These are phyloP conservation scores for Cercospora berteroae DNA, from an alignment of 2,329 filamentous ascomycete species.

Conservation along the genomic window DNA sequence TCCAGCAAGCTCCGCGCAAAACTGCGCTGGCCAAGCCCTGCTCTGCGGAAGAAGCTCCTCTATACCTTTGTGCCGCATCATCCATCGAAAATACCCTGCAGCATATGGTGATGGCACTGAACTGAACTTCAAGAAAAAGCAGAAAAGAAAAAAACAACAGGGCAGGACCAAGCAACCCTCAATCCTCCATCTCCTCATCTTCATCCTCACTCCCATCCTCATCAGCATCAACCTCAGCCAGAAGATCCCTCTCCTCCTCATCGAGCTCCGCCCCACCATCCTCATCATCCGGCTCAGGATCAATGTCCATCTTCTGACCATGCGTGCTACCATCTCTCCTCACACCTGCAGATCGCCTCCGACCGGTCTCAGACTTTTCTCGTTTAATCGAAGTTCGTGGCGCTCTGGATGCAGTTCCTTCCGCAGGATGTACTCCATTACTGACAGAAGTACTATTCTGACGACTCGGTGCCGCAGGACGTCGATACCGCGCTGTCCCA, in stretches of 20 bases:
- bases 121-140: not conserved
- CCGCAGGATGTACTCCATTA: conserved; percentile 12
- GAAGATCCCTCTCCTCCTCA: conserved; percentile 40
- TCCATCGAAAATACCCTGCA: not conserved
- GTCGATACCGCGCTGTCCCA: conserved; percentile 3
- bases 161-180: not conserved
- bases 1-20: not conserved
- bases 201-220: conserved; percentile 41
- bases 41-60: not conserved
- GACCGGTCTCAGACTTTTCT: not conserved
- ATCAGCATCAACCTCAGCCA: conserved; percentile 40
- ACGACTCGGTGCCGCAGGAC: conserved; percentile 3
- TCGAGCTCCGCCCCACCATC: conserved; percentile 37
- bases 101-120: not conserved
- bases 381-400: conserved; percentile 1
- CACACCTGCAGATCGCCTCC: conserved; percentile 18
- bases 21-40: not conserved
- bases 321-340: conserved; percentile 21
- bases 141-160: not conserved
- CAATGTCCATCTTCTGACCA: conserved; percentile 24
- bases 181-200: conserved; percentile 32
- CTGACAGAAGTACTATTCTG: conserved; percentile 17
- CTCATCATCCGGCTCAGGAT: conserved; percentile 29
- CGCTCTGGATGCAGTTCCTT: conserved; percentile 17
- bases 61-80: not conserved